phyloP scores from a whole-genome alignment of 129 eudicot species.

The Smallanthus sonchifolius region DNA sequence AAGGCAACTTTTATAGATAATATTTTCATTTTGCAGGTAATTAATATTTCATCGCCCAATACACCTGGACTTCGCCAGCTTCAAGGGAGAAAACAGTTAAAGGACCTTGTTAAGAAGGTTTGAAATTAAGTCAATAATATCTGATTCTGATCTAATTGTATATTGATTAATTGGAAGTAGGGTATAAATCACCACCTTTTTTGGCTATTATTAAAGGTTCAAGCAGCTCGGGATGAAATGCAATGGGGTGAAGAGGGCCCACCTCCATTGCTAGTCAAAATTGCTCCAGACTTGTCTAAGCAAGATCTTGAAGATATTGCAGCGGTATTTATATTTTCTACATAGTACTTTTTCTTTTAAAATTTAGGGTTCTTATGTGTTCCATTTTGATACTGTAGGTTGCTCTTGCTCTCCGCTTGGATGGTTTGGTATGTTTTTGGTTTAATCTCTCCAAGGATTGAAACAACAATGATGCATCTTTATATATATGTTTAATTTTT shows the following conservation, averaged over 20 bases:
- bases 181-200: background rate
- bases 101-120: conserved; percentile 96
- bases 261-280: conserved; percentile 93
- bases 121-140: conserved; percentile 2
- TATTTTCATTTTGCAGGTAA: conserved; percentile 45
- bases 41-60: conserved; percentile 92
- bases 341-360: background rate
- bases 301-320: conserved; percentile 99
- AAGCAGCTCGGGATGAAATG: conserved; percentile 99
- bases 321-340: conserved; percentile 47
- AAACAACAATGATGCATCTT: conserved; percentile 12
- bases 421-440: conserved; percentile 74
- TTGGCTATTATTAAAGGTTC: conserved; percentile 52
- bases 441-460: conserved; percentile 2
- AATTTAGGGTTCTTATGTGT: conserved; percentile 22
- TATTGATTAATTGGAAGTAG: background rate
- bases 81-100: conserved; percentile 94
- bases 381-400: conserved; percentile 48
- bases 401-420: conserved; percentile 93
- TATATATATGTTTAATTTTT: background rate
- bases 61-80: conserved; percentile 98
- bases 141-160: background rate
- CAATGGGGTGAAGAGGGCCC: conserved; percentile 99
- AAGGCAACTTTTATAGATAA: background rate
- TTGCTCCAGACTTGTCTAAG: conserved; percentile 97